Percentiles rank a stretch among this genome's conserved stretches.
phyloP scores from a whole-genome alignment of 208 protist genomes.

The Crithidia sp. region DNA sequence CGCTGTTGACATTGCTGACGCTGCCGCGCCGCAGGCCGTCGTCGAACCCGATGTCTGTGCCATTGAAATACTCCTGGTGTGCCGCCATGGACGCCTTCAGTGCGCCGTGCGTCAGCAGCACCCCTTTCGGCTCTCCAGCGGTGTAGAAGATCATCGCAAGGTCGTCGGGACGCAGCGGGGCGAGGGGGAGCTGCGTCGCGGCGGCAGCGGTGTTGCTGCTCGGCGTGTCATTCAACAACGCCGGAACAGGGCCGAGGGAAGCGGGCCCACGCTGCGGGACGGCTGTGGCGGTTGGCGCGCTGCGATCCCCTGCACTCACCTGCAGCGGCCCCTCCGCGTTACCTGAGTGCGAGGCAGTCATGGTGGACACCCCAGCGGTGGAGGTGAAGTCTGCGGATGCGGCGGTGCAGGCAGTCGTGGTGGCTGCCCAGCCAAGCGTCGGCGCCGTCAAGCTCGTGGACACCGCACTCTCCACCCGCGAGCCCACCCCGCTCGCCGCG shows the following conservation, averaged over 20 bases:
- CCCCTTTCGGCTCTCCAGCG: conserved; percentile 77
- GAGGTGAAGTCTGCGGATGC: not conserved
- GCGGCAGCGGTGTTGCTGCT: not conserved
- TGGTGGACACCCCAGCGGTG: not conserved
- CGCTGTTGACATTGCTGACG: not conserved
- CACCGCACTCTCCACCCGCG: conserved; percentile 2
- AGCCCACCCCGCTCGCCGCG: not conserved
- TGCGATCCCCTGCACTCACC: not conserved
- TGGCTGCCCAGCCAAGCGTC: not conserved
- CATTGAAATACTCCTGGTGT: conserved; percentile 36
- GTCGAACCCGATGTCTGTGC: conserved; percentile 28
- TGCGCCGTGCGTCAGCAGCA: conserved; percentile 81
- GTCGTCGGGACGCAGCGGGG: conserved; percentile 42
- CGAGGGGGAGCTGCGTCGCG: conserved; percentile 16
- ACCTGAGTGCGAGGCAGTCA: not conserved
- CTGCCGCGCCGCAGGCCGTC: conserved; percentile 2
- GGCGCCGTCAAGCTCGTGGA: conserved; percentile 7
- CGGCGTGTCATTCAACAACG: not conserved
- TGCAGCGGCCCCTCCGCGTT: not conserved
- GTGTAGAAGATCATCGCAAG: conserved; percentile 86
- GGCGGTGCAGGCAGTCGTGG: not conserved
- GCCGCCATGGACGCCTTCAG: conserved; percentile 47
- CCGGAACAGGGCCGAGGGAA: not conserved
- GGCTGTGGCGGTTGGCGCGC: too few relatives aligned
- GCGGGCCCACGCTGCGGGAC: not conserved